Percentiles rank a stretch among this genome's conserved stretches.
Evolutionary conservation across 2,329 filamentous ascomycete species (phyloP).

Genomic region (Diaporthe eres): DNA sequence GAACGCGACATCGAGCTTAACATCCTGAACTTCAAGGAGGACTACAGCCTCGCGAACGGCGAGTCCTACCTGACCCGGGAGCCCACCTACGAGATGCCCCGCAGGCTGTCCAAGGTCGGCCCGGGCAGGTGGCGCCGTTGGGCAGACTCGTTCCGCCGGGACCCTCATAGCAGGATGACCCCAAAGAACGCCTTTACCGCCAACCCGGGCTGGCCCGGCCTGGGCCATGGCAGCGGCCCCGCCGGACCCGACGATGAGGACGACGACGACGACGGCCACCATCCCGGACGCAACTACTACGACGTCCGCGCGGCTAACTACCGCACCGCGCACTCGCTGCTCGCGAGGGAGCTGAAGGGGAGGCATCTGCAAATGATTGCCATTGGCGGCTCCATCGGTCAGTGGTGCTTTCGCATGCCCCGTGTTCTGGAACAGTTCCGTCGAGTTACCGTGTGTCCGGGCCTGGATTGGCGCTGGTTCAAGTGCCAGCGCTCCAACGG

Average conservation of each 20-base stretch:
- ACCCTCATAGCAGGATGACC: slow-evolving; percentile 65
- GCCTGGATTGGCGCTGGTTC: not conserved
- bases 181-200: slow-evolving; percentile 50
- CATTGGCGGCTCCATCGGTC: slow-evolving; percentile 91
- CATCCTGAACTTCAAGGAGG: slow-evolving; percentile 71
- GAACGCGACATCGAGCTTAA: slow-evolving; percentile 67
- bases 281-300: slow-evolving; percentile 64
- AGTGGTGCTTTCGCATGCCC: slow-evolving; percentile 2
- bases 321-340: slow-evolving; percentile 81
- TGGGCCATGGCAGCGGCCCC: slow-evolving; percentile 43
- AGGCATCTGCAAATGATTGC: slow-evolving; percentile 98
- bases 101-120: slow-evolving; percentile 44
- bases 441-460: not conserved
- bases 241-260: slow-evolving; percentile 41
- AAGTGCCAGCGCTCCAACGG: not conserved
- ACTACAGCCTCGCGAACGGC: slow-evolving; percentile 62
- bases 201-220: slow-evolving; percentile 36
- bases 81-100: slow-evolving; percentile 58
- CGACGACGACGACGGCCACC: slow-evolving; percentile 42
- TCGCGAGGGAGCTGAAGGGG: slow-evolving; percentile 84
- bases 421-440: not conserved
- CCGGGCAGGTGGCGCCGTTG: slow-evolving; percentile 54
- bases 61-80: slow-evolving; percentile 67
- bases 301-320: slow-evolving; percentile 72
- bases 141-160: slow-evolving; percentile 75